Conservation (phyloP, 768 basidiomycete species). For the Suillus bovinus region DNA sequence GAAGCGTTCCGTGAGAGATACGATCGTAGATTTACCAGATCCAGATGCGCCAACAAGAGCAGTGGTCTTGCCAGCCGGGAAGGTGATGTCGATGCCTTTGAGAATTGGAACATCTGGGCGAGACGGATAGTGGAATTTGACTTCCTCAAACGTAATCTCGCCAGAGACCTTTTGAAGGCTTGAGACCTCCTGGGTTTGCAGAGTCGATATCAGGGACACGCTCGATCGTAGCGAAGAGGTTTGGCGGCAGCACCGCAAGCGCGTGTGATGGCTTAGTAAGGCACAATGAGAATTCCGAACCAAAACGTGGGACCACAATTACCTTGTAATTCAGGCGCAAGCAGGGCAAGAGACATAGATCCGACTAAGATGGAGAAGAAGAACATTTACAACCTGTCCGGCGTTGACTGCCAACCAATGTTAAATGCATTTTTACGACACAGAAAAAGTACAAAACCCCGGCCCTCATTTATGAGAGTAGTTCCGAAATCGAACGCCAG, state of each 20-base stretch:
- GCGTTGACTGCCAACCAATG: conserved; percentile 28
- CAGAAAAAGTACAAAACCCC: conserved; percentile 20
- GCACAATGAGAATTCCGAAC: background rate
- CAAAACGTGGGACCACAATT: conserved; percentile 1
- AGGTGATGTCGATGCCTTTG: conserved; percentile 40
- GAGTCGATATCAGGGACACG: conserved; percentile 57
- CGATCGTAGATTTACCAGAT: conserved; percentile 41
- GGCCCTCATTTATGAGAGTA: conserved; percentile 42
- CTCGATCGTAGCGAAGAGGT: conserved; percentile 54
- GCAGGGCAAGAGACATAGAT: conserved; percentile 52
- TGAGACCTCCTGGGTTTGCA: conserved; percentile 39
- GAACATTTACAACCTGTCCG: conserved; percentile 54
- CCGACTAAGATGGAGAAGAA: conserved; percentile 54
- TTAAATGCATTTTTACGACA: conserved; percentile 1
- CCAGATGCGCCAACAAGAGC: conserved; percentile 43
- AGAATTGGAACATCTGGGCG: conserved; percentile 49
- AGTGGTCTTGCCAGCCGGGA: conserved; percentile 43
- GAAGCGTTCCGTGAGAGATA: conserved; percentile 51
- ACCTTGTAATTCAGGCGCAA: conserved; percentile 54
- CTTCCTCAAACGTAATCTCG: conserved; percentile 45
- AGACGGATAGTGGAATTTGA: conserved; percentile 57
- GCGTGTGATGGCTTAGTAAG: conserved; percentile 40
- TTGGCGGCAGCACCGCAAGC: conserved; percentile 57
- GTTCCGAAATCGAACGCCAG: conserved; percentile 50
- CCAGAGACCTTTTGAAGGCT: conserved; percentile 47